These are phyloP conservation scores for Canavalia gladiata DNA, from an alignment of 306 rosid species.

Conservation along the genomic window DNA sequence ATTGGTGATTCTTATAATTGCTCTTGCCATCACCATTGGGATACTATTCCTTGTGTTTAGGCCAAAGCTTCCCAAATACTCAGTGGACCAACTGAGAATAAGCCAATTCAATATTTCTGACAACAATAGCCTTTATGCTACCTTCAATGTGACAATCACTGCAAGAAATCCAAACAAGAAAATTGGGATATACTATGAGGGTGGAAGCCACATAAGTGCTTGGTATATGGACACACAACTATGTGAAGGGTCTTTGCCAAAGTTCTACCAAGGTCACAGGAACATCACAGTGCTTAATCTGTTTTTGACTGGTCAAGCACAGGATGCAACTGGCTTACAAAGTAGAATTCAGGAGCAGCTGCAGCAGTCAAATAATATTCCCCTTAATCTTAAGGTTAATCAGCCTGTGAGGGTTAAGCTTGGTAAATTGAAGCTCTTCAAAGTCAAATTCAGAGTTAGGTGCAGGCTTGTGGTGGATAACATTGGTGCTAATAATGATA, in stretches of 20 bases:
- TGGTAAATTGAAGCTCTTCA: slow-evolving; percentile 78
- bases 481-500: slow-evolving; percentile 51
- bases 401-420: slow-evolving; percentile 87
- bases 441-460: slow-evolving; percentile 71
- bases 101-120: slow-evolving; percentile 50
- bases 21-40: slow-evolving; percentile 65
- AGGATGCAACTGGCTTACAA: slow-evolving; percentile 55
- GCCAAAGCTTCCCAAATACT: slow-evolving; percentile 84
- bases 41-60: slow-evolving; percentile 73
- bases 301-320: slow-evolving; percentile 59
- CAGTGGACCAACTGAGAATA: slow-evolving; percentile 58
- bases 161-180: slow-evolving; percentile 85
- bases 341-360: slow-evolving; percentile 49
- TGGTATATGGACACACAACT: slow-evolving; percentile 65
- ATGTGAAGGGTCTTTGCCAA: slow-evolving; percentile 79
- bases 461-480: slow-evolving; percentile 69
- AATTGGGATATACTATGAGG: slow-evolving; percentile 83
- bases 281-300: slow-evolving; percentile 74
- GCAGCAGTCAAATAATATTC: slow-evolving; percentile 60
- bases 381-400: slow-evolving; percentile 64
- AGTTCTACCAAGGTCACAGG: slow-evolving; percentile 85
- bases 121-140: slow-evolving; percentile 54
- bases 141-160: slow-evolving; percentile 68
- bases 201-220: slow-evolving; percentile 82
- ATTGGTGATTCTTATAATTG: slow-evolving; percentile 53